A percentile compares a stretch with the other conserved stretches of the same genome.
Conservation (phyloP, 371 early-diverging fungal species). For the Lichtheimia corymbifera region DNA sequence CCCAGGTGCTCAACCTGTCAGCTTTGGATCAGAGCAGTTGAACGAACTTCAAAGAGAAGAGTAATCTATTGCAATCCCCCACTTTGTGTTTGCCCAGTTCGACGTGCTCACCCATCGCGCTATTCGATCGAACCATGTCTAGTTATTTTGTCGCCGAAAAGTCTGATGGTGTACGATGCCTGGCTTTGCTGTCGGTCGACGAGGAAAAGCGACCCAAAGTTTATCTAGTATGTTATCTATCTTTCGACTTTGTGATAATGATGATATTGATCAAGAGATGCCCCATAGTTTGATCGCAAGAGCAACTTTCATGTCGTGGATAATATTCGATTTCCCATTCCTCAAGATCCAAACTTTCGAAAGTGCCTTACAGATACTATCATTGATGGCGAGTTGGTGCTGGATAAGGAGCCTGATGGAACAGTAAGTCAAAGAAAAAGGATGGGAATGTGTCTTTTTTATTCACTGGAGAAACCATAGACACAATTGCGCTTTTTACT, state of each 20-base stretch:
- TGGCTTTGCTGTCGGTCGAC: constrained; percentile 66
- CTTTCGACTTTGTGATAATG: background rate
- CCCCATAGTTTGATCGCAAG: constrained; percentile 80
- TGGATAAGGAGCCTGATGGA: constrained; percentile 57
- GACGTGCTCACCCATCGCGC: background rate
- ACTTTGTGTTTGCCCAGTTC: background rate
- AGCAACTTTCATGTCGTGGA: constrained; percentile 75
- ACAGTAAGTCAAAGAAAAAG: background rate
- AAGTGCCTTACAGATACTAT: constrained; percentile 76
- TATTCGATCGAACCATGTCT: background rate
- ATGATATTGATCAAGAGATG: background rate
- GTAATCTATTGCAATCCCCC: constrained; percentile 33
- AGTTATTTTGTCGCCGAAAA: constrained; percentile 98
- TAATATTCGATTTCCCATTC: constrained; percentile 70
- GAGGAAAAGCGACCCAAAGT: constrained; percentile 53
- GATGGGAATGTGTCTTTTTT: too few species aligned
- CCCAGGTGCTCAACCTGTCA: constrained; percentile 96
- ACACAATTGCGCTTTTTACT: constrained; percentile 48
- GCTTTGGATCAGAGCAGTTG: constrained; percentile 74
- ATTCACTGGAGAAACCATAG: constrained; percentile 2
- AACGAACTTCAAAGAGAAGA: constrained; percentile 76
- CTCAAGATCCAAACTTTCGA: constrained; percentile 41
- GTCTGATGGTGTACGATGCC: constrained; percentile 94
- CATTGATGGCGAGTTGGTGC: constrained; percentile 92
- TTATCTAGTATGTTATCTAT: constrained; percentile 57